These are phyloP conservation scores for Stentor coeruleus DNA, from an alignment of 73 alveolate species.

Conservation along the genomic window DNA sequence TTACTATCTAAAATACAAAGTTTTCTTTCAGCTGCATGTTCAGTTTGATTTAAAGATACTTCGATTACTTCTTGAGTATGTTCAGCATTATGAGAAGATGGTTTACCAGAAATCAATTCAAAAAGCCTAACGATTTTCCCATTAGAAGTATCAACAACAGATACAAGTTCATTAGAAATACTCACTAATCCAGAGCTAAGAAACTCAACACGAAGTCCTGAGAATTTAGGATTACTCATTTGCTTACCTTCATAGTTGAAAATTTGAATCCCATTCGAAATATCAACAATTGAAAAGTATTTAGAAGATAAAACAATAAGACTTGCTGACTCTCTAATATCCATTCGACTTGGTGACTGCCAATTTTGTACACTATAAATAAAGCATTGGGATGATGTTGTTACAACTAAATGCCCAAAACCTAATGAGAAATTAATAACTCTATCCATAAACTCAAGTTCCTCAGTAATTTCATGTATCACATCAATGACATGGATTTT, in stretches of 20 bases:
- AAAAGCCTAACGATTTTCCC: constrained; percentile 75
- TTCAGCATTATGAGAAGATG: constrained; percentile 67
- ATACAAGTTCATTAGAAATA: constrained; percentile 78
- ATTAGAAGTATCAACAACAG: constrained; percentile 81
- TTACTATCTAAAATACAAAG: constrained; percentile 93
- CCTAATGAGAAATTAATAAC: constrained; percentile 94
- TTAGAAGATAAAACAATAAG: constrained; percentile 75
- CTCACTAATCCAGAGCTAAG: constrained; percentile 66
- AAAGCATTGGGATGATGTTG: constrained; percentile 93
- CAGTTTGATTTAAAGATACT: constrained; percentile 84
- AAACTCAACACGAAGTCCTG: constrained; percentile 91
- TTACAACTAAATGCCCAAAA: constrained; percentile 86
- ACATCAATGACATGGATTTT: constrained; percentile 89
- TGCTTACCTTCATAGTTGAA: constrained; percentile 95
- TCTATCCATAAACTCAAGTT: constrained; percentile 96
- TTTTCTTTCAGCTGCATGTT: constrained; percentile 89
- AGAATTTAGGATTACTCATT: constrained; percentile 81
- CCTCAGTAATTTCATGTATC: constrained; percentile 94
- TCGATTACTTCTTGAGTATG: constrained; percentile 76
- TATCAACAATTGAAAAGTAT: constrained; percentile 94
- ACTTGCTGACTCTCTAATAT: constrained; percentile 68
- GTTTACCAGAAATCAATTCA: constrained; percentile 87
- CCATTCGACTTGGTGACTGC: constrained; percentile 81
- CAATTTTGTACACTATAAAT: constrained; percentile 84
- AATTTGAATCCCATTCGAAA: constrained; percentile 79